phyloP scores from a whole-genome alignment of 345 rosid genomes.

The Hypericum androsaemum region DNA sequence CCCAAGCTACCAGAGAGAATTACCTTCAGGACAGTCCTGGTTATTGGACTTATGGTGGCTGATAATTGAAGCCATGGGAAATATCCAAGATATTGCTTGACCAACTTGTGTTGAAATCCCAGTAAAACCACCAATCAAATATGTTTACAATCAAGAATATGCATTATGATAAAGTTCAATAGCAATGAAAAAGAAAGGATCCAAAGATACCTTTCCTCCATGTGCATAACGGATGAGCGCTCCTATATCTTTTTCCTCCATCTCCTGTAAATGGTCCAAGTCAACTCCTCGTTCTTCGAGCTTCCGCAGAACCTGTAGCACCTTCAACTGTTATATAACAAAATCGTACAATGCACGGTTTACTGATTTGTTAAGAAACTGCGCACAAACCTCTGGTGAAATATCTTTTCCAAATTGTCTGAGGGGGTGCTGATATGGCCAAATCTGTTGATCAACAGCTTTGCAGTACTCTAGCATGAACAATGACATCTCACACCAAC shows the following conservation, averaged over 20 bases:
- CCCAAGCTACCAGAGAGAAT: slow-evolving; percentile 4
- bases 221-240: slow-evolving; percentile 84
- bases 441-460: slow-evolving; percentile 93
- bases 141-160: slow-evolving; percentile 1
- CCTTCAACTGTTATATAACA: slow-evolving; percentile 5
- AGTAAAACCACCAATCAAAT: slow-evolving; percentile 6
- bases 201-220: slow-evolving; percentile 66
- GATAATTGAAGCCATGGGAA: slow-evolving; percentile 71
- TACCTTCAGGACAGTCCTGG: slow-evolving; percentile 97
- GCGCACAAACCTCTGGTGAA: slow-evolving; percentile 57
- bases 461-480: slow-evolving; percentile 97
- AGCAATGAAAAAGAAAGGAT: background rate
- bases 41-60: slow-evolving; percentile 92
- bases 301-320: slow-evolving; percentile 66
- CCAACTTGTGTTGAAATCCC: slow-evolving; percentile 37
- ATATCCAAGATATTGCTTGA: slow-evolving; percentile 77
- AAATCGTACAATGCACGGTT: slow-evolving; percentile 15
- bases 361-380: slow-evolving; percentile 7
- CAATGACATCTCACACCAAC: slow-evolving; percentile 85
- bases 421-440: slow-evolving; percentile 95
- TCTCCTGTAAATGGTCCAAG: slow-evolving; percentile 73
- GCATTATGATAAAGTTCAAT: background rate
- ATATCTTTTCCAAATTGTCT: slow-evolving; percentile 87
- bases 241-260: slow-evolving; percentile 93
- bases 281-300: slow-evolving; percentile 90